phyloP scores from a whole-genome alignment of 2,329 filamentous ascomycete genomes.

The Coleophoma eucalyptorum region DNA sequence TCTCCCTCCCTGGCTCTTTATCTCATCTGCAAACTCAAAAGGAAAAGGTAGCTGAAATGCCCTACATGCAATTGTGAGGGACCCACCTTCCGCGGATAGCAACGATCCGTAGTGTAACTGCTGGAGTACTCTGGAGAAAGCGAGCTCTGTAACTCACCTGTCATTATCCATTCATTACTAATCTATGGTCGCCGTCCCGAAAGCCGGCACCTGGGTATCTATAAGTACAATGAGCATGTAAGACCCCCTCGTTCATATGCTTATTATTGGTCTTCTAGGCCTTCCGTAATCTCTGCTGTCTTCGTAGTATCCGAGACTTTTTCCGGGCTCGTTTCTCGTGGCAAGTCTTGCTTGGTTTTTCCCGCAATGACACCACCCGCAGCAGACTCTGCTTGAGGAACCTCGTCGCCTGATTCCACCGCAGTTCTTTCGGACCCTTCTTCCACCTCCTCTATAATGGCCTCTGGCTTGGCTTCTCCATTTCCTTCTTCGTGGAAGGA shows the following conservation, averaged over 20 bases:
- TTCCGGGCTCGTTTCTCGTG: neutral
- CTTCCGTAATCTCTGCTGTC: neutral
- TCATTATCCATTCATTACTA: neutral
- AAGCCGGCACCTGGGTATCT: neutral
- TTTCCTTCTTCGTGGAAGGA: conserved; percentile 5
- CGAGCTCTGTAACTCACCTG: too few relatives aligned
- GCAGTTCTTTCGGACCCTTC: conserved; percentile 8
- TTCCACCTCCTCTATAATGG: conserved; percentile 3
- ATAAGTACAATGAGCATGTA: neutral
- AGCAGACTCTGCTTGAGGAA: conserved; percentile 13
- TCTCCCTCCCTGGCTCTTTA: too few relatives aligned
- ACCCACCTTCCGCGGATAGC: too few relatives aligned
- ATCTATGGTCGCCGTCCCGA: neutral
- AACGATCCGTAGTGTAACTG: too few relatives aligned
- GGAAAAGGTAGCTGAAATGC: too few relatives aligned
- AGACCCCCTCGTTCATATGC: too few relatives aligned
- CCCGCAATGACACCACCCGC: conserved; percentile 15
- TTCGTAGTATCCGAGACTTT: neutral
- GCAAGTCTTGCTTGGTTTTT: neutral
- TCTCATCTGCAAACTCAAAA: too few relatives aligned
- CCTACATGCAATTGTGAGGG: too few relatives aligned
- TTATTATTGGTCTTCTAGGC: conserved; percentile 1
- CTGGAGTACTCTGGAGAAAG: too few relatives aligned
- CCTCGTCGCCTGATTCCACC: conserved; percentile 7
- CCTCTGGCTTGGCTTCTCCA: conserved; percentile 5